Conservation (phyloP, 164 flowering plant species). For the Vitis cinerea region DNA sequence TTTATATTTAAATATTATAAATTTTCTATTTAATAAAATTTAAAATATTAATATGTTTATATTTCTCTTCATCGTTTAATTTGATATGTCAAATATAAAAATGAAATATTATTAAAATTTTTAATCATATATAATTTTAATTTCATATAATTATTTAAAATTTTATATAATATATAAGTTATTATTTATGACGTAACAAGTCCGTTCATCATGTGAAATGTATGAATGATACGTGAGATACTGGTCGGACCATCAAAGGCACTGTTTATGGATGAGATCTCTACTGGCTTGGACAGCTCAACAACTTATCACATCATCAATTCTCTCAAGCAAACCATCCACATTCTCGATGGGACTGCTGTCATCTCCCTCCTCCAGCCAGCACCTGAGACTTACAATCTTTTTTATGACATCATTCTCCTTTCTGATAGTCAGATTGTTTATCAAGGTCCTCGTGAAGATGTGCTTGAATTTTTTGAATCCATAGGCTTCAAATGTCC, state of each 20-base stretch:
- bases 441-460: conserved; percentile 74
- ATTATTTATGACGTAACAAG: too few relatives aligned
- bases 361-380: conserved; percentile 85
- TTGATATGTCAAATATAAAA: too few relatives aligned
- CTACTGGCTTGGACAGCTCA: conserved; percentile 85
- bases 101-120: too few relatives aligned
- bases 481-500: conserved; percentile 71
- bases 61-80: too few relatives aligned
- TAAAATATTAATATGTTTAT: too few relatives aligned
- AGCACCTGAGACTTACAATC: conserved; percentile 79
- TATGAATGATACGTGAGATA: conserved; percentile 56
- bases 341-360: conserved; percentile 61
- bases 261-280: conserved; percentile 88
- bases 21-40: too few relatives aligned
- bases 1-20: too few relatives aligned
- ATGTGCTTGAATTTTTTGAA: conserved; percentile 68
- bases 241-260: conserved; percentile 75
- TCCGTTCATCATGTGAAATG: too few relatives aligned
- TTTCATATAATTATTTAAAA: too few relatives aligned
- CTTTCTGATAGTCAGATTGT: conserved; percentile 70
- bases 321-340: conserved; percentile 50
- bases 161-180: too few relatives aligned
- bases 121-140: too few relatives aligned
- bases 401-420: conserved; percentile 73
- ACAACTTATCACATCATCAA: conserved; percentile 77